Evolutionary conservation across 352 stramenopile species (phyloP).

Genomic region (Globisporangium megalacanthum): DNA sequence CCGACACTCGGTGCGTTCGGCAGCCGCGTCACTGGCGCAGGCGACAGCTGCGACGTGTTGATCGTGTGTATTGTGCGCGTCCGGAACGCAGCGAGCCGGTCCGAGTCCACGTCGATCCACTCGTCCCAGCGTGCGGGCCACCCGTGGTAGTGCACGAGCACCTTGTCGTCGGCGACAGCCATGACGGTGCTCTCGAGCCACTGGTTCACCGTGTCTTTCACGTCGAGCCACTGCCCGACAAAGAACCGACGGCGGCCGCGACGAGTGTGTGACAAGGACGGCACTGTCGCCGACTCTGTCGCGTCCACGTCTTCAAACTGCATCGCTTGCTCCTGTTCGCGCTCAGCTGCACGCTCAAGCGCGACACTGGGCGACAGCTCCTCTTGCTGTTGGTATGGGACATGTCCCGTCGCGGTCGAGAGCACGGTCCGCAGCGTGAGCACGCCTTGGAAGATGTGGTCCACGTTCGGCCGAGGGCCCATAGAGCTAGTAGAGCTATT

Average conservation of each 20-base stretch:
- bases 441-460: constrained; percentile 51
- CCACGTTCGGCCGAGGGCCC: constrained; percentile 24
- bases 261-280: neutral
- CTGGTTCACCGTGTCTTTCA: constrained; percentile 97
- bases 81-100: constrained; percentile 93
- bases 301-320: neutral
- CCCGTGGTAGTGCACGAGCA: constrained; percentile 96
- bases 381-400: neutral
- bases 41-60: constrained; percentile 48
- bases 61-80: constrained; percentile 81
- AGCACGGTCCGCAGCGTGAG: constrained; percentile 50
- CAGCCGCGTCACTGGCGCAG: constrained; percentile 42
- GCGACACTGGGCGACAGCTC: neutral
- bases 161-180: constrained; percentile 76
- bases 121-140: constrained; percentile 98
- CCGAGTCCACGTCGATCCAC: constrained; percentile 94
- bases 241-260: constrained; percentile 58
- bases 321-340: neutral
- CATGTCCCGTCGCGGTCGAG: constrained; percentile 23
- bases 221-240: constrained; percentile 96
- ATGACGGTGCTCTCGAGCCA: constrained; percentile 97
- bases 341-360: neutral
- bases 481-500: neutral
- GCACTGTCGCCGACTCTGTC: neutral
- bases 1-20: constrained; percentile 45